These are phyloP conservation scores for Epicoccum nigrum DNA, from an alignment of 2,329 filamentous ascomycete species.

Conservation along the genomic window DNA sequence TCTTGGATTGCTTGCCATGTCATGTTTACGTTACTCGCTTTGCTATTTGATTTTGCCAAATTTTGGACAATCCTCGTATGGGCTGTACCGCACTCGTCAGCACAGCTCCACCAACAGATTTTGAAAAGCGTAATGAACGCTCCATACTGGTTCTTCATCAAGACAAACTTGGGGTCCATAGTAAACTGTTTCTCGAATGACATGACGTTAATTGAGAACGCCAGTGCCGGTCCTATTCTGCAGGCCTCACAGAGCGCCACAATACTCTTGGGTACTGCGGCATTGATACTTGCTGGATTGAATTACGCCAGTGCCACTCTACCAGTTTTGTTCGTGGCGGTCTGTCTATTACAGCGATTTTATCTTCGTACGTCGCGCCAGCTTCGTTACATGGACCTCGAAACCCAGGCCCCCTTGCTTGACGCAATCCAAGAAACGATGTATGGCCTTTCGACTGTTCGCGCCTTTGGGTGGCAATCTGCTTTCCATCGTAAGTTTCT, in stretches of 20 bases:
- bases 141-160: conserved; percentile 1
- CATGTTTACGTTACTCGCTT: neutral
- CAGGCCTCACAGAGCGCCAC: neutral
- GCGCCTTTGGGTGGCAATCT: neutral
- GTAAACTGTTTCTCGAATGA: neutral
- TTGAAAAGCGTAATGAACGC: neutral
- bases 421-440: neutral
- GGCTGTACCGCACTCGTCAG: neutral
- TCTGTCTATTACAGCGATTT: neutral
- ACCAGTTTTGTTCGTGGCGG: neutral
- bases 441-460: neutral
- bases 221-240: neutral
- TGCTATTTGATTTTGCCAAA: neutral
- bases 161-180: neutral
- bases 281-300: neutral
- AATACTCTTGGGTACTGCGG: neutral
- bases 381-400: neutral
- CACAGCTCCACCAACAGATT: neutral
- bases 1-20: neutral
- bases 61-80: neutral
- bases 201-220: neutral
- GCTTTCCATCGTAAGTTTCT: neutral
- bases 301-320: neutral
- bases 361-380: neutral
- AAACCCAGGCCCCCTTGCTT: neutral